phyloP scores from a whole-genome alignment of 345 rosid genomes.

The Raphanus sativus region DNA sequence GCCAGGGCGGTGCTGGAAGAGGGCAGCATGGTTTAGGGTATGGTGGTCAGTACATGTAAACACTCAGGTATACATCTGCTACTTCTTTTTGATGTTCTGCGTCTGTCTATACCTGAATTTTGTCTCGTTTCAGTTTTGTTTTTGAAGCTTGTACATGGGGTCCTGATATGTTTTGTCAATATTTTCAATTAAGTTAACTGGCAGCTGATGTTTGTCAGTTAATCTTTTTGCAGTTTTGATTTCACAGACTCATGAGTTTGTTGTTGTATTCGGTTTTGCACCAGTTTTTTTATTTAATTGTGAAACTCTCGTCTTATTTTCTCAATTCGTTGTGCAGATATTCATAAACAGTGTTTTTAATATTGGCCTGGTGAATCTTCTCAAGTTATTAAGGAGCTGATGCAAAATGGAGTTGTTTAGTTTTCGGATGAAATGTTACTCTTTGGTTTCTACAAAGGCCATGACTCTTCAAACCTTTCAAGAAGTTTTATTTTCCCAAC shows the following conservation, averaged over 20 bases:
- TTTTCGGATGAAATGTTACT: conserved; percentile 52
- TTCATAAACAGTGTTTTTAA: conserved; percentile 63
- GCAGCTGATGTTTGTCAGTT: neutral
- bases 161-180: too few species aligned
- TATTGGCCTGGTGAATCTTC: conserved; percentile 84
- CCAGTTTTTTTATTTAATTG: conserved; percentile 10
- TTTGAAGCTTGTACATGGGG: conserved; percentile 1
- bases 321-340: conserved; percentile 77
- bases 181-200: too few species aligned
- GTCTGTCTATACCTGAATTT: neutral
- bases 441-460: conserved; percentile 49
- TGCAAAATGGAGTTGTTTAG: conserved; percentile 68
- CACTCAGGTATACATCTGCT: neutral
- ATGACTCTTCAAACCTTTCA: conserved; percentile 57
- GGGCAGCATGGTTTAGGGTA: conserved; percentile 61
- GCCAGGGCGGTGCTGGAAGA: conserved; percentile 71
- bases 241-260: neutral
- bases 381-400: conserved; percentile 72
- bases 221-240: conserved; percentile 1
- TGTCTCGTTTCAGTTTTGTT: neutral
- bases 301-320: conserved; percentile 46
- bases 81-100: neutral
- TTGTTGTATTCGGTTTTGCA: conserved; percentile 25
- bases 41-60: conserved; percentile 53
- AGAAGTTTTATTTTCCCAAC: conserved; percentile 29